phyloP scores from a whole-genome alignment of 345 rosid genomes.

The Crucihimalaya himalaica region DNA sequence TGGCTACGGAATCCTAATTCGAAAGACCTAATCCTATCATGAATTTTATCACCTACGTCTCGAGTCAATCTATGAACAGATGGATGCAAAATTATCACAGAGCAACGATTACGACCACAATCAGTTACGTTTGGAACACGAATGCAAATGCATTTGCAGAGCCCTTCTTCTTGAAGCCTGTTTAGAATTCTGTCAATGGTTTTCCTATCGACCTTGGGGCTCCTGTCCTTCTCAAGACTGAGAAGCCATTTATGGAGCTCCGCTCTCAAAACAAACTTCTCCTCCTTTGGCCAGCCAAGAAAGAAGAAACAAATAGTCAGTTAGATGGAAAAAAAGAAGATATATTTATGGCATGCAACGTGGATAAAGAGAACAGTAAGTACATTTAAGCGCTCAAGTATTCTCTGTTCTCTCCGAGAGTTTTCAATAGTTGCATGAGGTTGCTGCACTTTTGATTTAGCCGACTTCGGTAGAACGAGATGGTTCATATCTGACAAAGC shows the following conservation, averaged over 20 bases:
- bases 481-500: constrained; percentile 41
- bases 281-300: constrained; percentile 51
- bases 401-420: constrained; percentile 77
- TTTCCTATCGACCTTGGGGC: constrained; percentile 75
- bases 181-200: constrained; percentile 67
- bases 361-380: constrained; percentile 19
- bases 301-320: constrained; percentile 24
- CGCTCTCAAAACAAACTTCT: constrained; percentile 72
- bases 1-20: constrained; percentile 75
- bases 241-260: constrained; percentile 84
- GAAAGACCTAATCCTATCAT: constrained; percentile 73
- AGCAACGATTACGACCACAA: constrained; percentile 63
- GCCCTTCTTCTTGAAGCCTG: constrained; percentile 84
- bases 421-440: constrained; percentile 60
- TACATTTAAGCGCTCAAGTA: constrained; percentile 76
- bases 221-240: constrained; percentile 76
- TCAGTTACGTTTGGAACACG: constrained; percentile 78
- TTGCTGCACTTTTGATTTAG: constrained; percentile 46
- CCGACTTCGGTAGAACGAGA: constrained; percentile 37
- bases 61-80: constrained; percentile 61
- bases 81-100: constrained; percentile 75
- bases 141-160: constrained; percentile 63
- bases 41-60: constrained; percentile 61
- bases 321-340: not conserved
- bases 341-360: not conserved